Evolutionary conservation across 1,139 yeast species (phyloP).

Genomic region (Candida buenavistaensis): DNA sequence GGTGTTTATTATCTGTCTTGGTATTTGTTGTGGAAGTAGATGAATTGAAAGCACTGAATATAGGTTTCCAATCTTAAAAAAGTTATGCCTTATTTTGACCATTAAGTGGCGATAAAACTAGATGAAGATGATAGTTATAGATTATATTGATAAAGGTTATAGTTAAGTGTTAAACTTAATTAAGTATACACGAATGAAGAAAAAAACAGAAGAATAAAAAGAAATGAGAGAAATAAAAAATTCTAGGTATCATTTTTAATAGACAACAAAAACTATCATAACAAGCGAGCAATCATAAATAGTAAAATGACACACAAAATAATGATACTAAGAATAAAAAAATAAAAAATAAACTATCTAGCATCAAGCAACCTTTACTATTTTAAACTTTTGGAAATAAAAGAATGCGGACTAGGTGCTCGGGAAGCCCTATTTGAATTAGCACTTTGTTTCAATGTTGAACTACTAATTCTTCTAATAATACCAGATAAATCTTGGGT

Average conservation of each 20-base stretch:
- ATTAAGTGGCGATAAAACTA: too few relatives aligned
- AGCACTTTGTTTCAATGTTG: conserved; percentile 1
- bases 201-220: too few relatives aligned
- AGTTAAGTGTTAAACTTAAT: too few relatives aligned
- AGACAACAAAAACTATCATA: conserved; percentile 2
- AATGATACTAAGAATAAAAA: conserved; percentile 1
- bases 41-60: not conserved
- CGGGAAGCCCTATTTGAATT: conserved; percentile 3
- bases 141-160: too few relatives aligned
- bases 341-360: too few relatives aligned
- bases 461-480: conserved; percentile 1
- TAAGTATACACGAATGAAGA: too few relatives aligned
- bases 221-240: too few relatives aligned
- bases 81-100: conserved; percentile 4
- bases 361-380: not conserved
- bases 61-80: conserved; percentile 2
- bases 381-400: conserved; percentile 2
- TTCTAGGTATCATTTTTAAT: too few relatives aligned
- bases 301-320: too few relatives aligned
- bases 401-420: conserved; percentile 3
- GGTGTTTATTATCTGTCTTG: conserved; percentile 1
- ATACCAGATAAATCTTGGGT: conserved; percentile 1
- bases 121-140: too few relatives aligned
- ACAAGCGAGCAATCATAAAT: conserved; percentile 2
- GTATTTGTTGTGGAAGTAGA: not conserved